These are phyloP conservation scores for Hypomyces perniciosus DNA, from an alignment of 2,329 filamentous ascomycete genomes.

Conservation along the genomic window DNA sequence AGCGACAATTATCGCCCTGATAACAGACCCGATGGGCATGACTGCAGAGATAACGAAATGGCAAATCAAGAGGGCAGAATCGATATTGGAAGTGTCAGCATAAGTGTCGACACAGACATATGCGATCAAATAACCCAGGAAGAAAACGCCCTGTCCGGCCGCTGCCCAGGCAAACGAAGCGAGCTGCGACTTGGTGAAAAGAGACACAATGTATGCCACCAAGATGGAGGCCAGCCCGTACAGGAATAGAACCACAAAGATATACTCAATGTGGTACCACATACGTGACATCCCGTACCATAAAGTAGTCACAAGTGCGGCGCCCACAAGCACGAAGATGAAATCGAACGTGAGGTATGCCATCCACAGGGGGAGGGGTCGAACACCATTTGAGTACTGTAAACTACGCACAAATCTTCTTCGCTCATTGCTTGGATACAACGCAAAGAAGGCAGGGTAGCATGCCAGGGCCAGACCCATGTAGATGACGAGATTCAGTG, in stretches of 20 bases:
- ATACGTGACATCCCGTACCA: constrained; percentile 58
- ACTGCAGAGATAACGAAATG: constrained; percentile 71
- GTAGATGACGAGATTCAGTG: constrained; percentile 74
- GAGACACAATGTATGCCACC: constrained; percentile 73
- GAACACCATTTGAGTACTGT: constrained; percentile 87
- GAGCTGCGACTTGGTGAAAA: constrained; percentile 72
- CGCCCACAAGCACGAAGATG: constrained; percentile 58
- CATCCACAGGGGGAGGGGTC: constrained; percentile 75
- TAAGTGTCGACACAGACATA: constrained; percentile 72
- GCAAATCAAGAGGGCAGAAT: constrained; percentile 59
- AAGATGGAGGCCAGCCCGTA: constrained; percentile 75
- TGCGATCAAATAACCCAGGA: constrained; percentile 65
- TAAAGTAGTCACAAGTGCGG: constrained; percentile 61
- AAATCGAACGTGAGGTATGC: constrained; percentile 82
- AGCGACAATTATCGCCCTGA: constrained; percentile 67
- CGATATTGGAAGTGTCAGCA: constrained; percentile 61
- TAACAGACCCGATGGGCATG: constrained; percentile 69
- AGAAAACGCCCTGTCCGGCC: constrained; percentile 65
- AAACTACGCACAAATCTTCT: constrained; percentile 72
- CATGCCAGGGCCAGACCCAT: constrained; percentile 71
- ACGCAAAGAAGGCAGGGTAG: constrained; percentile 78
- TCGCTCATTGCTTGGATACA: constrained; percentile 84
- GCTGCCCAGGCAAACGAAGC: constrained; percentile 80
- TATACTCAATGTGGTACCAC: constrained; percentile 74
- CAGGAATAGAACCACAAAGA: constrained; percentile 74